phyloP scores from a whole-genome alignment of 2,329 filamentous ascomycete species.

The Epichloe brachyelytri region DNA sequence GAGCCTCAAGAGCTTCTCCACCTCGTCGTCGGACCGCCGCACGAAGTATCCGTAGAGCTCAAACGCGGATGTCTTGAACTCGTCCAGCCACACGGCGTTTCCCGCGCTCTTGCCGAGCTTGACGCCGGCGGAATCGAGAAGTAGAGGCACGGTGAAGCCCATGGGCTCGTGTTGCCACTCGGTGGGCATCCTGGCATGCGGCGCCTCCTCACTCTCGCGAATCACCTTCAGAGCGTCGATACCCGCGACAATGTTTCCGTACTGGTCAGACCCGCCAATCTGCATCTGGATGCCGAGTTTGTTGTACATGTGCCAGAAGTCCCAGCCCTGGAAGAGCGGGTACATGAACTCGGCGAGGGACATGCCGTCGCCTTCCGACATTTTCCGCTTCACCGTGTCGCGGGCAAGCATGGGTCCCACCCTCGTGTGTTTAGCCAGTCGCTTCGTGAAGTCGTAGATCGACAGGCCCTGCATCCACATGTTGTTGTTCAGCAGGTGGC shows the following conservation, averaged over 20 bases:
- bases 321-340: constrained; percentile 87
- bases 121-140: constrained; percentile 71
- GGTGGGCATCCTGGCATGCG: constrained; percentile 23
- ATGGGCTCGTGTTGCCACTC: constrained; percentile 46
- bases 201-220: constrained; percentile 41
- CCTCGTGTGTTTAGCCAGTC: constrained; percentile 60
- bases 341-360: constrained; percentile 90
- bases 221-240: constrained; percentile 74
- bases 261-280: constrained; percentile 92
- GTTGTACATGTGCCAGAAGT: constrained; percentile 80
- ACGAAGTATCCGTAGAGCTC: constrained; percentile 89
- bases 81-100: constrained; percentile 88
- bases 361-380: constrained; percentile 83
- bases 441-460: constrained; percentile 61
- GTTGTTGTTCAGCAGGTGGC: constrained; percentile 66
- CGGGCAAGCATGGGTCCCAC: constrained; percentile 78
- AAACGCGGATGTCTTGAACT: constrained; percentile 65
- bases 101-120: constrained; percentile 95
- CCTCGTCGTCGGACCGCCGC: constrained; percentile 65
- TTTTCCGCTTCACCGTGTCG: constrained; percentile 79
- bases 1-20: constrained; percentile 71
- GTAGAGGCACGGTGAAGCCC: constrained; percentile 80
- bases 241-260: constrained; percentile 86
- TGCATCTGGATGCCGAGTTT: constrained; percentile 63
- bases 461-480: constrained; percentile 65